Evolutionary conservation across 371 early-diverging fungal genomes (phyloP).

Genomic region (Rhizopus microsporus): DNA sequence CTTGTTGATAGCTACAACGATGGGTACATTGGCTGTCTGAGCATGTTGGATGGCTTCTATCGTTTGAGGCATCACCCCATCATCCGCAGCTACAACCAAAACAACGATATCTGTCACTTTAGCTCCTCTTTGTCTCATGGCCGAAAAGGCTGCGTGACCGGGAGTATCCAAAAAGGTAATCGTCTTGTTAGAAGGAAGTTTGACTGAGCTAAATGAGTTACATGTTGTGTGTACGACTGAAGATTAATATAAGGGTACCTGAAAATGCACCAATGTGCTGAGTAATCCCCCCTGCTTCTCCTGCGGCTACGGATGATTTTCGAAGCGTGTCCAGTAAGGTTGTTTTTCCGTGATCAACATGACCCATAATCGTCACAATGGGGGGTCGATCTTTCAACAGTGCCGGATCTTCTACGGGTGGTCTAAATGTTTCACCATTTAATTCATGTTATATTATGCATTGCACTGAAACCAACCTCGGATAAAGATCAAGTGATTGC

Average conservation of each 20-base stretch:
- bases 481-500: slow-evolving; percentile 59
- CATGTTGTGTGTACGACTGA: not conserved
- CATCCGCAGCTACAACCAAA: slow-evolving; percentile 95
- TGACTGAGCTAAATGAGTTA: slow-evolving; percentile 33
- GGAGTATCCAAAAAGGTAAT: slow-evolving; percentile 98
- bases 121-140: slow-evolving; percentile 93
- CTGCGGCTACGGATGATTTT: slow-evolving; percentile 87
- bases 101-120: slow-evolving; percentile 93
- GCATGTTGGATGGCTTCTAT: slow-evolving; percentile 94
- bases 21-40: slow-evolving; percentile 84
- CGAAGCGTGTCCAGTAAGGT: slow-evolving; percentile 94
- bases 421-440: slow-evolving; percentile 30
- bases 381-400: slow-evolving; percentile 80
- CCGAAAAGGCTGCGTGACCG: slow-evolving; percentile 95
- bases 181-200: slow-evolving; percentile 62
- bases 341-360: slow-evolving; percentile 98
- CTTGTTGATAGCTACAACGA: slow-evolving; percentile 96
- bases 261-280: slow-evolving; percentile 98
- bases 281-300: slow-evolving; percentile 97
- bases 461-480: slow-evolving; percentile 40
- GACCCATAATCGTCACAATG: slow-evolving; percentile 98
- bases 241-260: slow-evolving; percentile 39
- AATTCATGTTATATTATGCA: not conserved
- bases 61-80: slow-evolving; percentile 98
- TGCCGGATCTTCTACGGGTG: slow-evolving; percentile 70